phyloP scores from a whole-genome alignment of 192 early-diverging fungal species.

The Podila minutissima region DNA sequence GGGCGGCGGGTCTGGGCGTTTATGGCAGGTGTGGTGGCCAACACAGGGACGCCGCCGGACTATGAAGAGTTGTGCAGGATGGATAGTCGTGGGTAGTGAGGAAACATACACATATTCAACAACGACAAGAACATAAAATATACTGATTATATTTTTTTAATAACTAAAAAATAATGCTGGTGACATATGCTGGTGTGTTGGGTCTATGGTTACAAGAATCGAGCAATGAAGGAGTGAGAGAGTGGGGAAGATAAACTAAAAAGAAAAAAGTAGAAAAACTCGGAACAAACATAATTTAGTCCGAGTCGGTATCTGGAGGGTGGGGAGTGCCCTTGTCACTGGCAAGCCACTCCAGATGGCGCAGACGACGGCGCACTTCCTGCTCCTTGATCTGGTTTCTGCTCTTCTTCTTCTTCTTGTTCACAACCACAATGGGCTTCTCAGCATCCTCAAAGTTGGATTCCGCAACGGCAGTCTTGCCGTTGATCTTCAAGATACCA shows the following conservation, averaged over 20 bases:
- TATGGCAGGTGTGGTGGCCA: neutral
- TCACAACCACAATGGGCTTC: conserved; percentile 56
- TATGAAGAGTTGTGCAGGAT: neutral
- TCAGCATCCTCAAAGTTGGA: conserved; percentile 52
- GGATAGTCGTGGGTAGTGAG: neutral
- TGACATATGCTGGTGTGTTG: neutral
- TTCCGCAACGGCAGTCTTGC: conserved; percentile 55
- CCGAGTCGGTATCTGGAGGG: conserved; percentile 41
- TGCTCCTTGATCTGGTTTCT: conserved; percentile 62
- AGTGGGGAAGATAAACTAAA: neutral
- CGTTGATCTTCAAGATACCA: conserved; percentile 58
- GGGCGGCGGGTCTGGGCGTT: neutral
- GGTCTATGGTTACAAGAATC: conserved; percentile 1
- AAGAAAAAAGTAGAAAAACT: neutral
- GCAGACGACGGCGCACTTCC: conserved; percentile 58
- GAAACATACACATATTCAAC: neutral
- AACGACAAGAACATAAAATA: neutral
- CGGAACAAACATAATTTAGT: conserved; percentile 17
- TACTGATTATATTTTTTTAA: neutral
- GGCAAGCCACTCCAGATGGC: conserved; percentile 64
- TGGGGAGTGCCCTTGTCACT: conserved; percentile 50
- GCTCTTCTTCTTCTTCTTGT: conserved; percentile 68
- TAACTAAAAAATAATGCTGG: neutral
- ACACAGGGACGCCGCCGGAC: neutral
- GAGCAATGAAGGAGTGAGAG: neutral